Evolutionary conservation across 1,284 basidiomycete species (phyloP), one percentile per base, ranked within the genome.

Genomic region (Apiotrichum laibachii): DNA sequence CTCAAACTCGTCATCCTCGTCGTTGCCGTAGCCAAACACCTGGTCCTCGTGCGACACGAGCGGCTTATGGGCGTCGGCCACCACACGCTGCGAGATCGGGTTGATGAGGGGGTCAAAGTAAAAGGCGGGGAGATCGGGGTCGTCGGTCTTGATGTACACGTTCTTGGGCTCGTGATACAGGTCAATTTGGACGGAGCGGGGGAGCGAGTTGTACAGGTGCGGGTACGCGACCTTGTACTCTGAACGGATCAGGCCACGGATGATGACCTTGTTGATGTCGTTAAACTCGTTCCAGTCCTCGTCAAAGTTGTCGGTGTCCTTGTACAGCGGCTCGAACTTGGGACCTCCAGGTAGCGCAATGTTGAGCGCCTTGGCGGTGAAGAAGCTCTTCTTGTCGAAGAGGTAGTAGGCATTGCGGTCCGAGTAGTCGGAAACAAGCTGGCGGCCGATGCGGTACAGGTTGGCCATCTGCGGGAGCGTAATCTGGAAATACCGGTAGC

Each of bases 201-300:
- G 96, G 11, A 97, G 85, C 52, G 94, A 97, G 79, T 99, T 99
- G 82, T 99, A 99, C 2, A 99, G 84, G 73, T 99, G 96, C 26
- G 96, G 96, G 83, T 98, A 99, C 0, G 95, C 95, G 56, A 99
- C 94, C 76, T 95, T 96, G 84, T 99, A 99, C 80, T 99, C 96
- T 4, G 96, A 99, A 53, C 96, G 86, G 65, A 99, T 96, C 76
- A 96, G 92, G 74, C 98, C 94, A 35, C 96, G 92, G 67, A 99
- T 99, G 78, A 99, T 97, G 73, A 99, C 90, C 80, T 99, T 99
- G 82, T 97, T 95, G 79, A 99, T 97, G 76, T 99, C 96, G 76
- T 99, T 99, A 74, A 99, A 99, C 79, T 99, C 95, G 80, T 98
- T 98, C 93, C 96, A 99, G 75, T 99, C 96, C 77, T 99, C 95